phyloP scores from a whole-genome alignment of 2,329 filamentous ascomycete species.

The Clonostachys chloroleuca region DNA sequence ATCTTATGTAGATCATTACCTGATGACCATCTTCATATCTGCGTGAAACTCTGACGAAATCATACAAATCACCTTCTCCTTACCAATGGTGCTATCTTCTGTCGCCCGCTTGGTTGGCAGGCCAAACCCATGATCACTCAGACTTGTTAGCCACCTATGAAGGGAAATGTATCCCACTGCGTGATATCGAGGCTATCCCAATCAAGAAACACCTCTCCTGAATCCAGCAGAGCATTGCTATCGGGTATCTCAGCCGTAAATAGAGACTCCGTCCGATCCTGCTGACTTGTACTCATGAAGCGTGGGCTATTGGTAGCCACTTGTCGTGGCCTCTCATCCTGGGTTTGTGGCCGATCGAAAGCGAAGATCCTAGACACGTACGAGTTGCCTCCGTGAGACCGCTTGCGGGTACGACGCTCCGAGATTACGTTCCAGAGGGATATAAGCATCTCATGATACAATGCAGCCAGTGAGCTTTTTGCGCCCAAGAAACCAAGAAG shows the following conservation, averaged over 20 bases:
- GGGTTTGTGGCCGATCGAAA: slow-evolving; percentile 3
- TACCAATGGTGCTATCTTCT: no score
- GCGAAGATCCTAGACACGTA: slow-evolving; percentile 18
- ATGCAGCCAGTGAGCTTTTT: slow-evolving; percentile 49
- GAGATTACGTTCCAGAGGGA: slow-evolving; percentile 37
- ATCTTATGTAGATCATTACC: no score
- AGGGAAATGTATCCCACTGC: slow-evolving; percentile 23
- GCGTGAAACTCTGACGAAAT: no score
- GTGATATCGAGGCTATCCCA: slow-evolving; percentile 22
- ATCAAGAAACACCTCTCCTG: slow-evolving; percentile 10
- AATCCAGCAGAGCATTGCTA: neutral
- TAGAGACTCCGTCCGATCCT: neutral
- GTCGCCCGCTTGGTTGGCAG: no score
- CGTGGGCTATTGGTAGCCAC: neutral
- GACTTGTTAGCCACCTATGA: slow-evolving; percentile 3
- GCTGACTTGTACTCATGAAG: neutral
- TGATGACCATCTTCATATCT: no score
- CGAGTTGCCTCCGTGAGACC: slow-evolving; percentile 11
- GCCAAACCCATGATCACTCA: no score
- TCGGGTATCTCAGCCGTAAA: neutral
- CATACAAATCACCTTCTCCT: no score
- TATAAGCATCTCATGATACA: slow-evolving; percentile 52
- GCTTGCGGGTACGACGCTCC: slow-evolving; percentile 24
- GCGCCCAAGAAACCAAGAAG: slow-evolving; percentile 41
- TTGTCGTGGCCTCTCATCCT: neutral